Conservation (phyloP, 2,329 filamentous ascomycete genomes). For the Colletotrichum sp. region DNA sequence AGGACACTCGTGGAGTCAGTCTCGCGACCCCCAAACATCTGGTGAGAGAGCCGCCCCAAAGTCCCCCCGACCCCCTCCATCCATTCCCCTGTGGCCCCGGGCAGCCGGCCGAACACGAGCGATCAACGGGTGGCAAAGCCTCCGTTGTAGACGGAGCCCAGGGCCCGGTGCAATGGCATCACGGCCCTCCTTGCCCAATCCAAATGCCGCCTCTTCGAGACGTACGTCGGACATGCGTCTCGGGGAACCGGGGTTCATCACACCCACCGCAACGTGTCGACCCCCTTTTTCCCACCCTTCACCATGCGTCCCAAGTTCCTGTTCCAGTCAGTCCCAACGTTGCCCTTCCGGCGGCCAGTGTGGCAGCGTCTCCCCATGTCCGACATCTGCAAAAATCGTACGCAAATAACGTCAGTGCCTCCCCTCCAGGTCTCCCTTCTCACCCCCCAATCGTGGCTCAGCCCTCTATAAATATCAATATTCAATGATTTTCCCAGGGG, state of each 20-base stretch:
- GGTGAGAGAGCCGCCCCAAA: not conserved
- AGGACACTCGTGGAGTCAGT: not conserved
- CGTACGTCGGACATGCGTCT: conserved; percentile 7
- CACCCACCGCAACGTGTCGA: not conserved
- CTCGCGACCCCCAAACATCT: not conserved
- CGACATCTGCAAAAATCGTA: not conserved
- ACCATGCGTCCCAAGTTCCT: not conserved
- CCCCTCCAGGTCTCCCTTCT: not conserved
- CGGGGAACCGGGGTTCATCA: conserved; percentile 3
- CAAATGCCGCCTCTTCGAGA: not conserved
- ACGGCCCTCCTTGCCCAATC: not conserved
- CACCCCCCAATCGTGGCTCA: conserved; percentile 9
- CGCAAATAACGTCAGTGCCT: conserved; percentile 16
- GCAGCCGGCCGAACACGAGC: conserved; percentile 18
- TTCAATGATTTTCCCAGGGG: conserved; percentile 20
- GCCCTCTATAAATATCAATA: conserved; percentile 19
- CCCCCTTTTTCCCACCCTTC: not conserved
- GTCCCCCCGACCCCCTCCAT: not conserved
- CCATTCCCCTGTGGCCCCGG: not conserved
- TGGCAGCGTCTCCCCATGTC: not conserved
- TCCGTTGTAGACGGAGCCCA: conserved; percentile 8
- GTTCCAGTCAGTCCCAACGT: not conserved
- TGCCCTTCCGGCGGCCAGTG: not conserved
- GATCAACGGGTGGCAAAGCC: conserved; percentile 21
- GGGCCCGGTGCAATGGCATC: not conserved